phyloP scores from a whole-genome alignment of 192 early-diverging fungal species.

The Coemansia sp. region DNA sequence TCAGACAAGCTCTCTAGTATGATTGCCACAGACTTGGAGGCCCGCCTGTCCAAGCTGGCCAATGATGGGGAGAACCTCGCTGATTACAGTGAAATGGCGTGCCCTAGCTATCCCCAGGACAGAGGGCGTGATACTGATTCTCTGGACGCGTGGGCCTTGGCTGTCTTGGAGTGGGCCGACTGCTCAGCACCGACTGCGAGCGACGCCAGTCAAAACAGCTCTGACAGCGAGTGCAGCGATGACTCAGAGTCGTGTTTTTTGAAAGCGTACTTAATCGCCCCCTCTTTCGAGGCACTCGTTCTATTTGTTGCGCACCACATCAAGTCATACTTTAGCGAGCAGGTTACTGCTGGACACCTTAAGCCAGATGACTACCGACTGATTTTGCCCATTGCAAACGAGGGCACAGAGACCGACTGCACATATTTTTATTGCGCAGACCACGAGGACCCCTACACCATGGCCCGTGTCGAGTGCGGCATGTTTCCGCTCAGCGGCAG shows the following conservation, averaged over 20 bases:
- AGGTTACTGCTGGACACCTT: neutral
- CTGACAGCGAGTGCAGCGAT: neutral
- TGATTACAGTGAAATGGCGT: too few species aligned
- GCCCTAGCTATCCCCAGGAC: neutral
- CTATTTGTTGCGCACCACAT: constrained; percentile 5
- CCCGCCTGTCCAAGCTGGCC: neutral
- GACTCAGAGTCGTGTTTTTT: neutral
- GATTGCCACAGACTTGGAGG: neutral
- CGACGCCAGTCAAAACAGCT: neutral
- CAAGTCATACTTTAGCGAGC: neutral
- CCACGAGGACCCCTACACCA: neutral
- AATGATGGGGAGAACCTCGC: too few species aligned
- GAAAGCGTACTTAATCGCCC: neutral
- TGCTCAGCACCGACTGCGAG: neutral
- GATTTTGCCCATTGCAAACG: neutral
- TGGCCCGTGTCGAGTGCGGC: neutral
- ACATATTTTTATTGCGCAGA: neutral
- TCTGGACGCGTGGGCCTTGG: neutral
- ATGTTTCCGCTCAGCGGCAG: neutral
- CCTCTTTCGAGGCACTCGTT: neutral
- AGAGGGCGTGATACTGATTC: neutral
- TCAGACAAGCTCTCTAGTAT: neutral
- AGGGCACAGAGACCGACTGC: neutral
- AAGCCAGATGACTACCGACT: neutral
- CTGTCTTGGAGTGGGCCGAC: neutral